A percentile compares a stretch with the other conserved stretches of the same genome.
Conservation (phyloP, 352 stramenopile species). For the Phytophthora sansomeana region DNA sequence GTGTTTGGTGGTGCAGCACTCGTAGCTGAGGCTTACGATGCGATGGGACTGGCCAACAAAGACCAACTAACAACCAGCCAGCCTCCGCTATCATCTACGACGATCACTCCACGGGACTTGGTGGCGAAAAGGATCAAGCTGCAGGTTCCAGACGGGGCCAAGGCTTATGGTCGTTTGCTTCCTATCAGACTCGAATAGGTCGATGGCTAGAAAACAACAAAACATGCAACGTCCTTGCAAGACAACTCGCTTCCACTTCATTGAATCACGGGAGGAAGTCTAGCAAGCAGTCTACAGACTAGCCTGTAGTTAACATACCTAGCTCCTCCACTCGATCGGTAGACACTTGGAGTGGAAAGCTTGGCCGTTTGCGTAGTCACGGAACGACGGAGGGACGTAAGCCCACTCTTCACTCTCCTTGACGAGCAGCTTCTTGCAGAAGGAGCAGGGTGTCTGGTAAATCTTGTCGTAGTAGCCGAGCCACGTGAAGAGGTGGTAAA, state of each 20-base stretch:
- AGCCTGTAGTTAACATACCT: background rate
- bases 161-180: conserved; percentile 59
- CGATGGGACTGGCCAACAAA: conserved; percentile 66
- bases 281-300: background rate
- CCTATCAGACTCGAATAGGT: conserved; percentile 70
- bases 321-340: conserved; percentile 49
- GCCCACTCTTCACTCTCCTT: conserved; percentile 86
- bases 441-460: conserved; percentile 86
- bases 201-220: conserved; percentile 5
- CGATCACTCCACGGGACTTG: conserved; percentile 60
- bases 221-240: conserved; percentile 3
- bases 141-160: conserved; percentile 30
- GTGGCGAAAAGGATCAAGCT: conserved; percentile 51
- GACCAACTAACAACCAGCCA: conserved; percentile 41
- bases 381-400: conserved; percentile 86
- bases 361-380: conserved; percentile 83
- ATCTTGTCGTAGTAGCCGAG: conserved; percentile 90
- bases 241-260: conserved; percentile 1
- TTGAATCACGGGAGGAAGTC: conserved; percentile 7
- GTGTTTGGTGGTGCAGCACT: conserved; percentile 47
- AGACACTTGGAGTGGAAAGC: conserved; percentile 89
- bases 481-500: conserved; percentile 90
- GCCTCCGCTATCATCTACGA: conserved; percentile 39
- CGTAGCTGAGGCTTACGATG: conserved; percentile 72
- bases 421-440: conserved; percentile 87